Evolutionary conservation across 1,284 basidiomycete genomes (phyloP), one percentile per base, ranked within the genome.

Genomic region (Mycena citricolor): DNA sequence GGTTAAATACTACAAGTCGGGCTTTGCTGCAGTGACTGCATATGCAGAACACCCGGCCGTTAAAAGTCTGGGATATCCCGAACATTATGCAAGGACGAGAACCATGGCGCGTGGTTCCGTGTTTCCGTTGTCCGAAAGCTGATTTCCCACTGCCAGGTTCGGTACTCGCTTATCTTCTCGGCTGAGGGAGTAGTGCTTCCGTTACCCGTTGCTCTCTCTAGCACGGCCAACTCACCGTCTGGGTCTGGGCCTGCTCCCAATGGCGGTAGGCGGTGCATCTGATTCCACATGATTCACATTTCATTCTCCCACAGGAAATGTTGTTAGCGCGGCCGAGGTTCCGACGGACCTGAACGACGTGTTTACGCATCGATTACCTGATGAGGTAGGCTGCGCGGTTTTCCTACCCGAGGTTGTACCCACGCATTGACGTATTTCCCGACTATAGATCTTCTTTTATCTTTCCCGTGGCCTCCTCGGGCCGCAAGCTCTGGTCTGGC

Each of bases 261-360:
- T 26, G 8, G 8, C 21, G 8, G 25, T 10, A 8, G 29, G 29
- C 12, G 34, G 39, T 5, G 31, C 28, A n/a, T n/a, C n/a, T n/a
- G n/a, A n/a, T n/a, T n/a, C n/a, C n/a, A n/a, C n/a, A n/a, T n/a
- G n/a, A n/a, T n/a, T n/a, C n/a, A n/a, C n/a, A n/a, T n/a, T n/a
- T n/a, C n/a, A n/a, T n/a, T n/a, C n/a, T n/a, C n/a, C n/a, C n/a
- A n/a, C n/a, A n/a, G n/a, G n/a, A n/a, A n/a, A n/a, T n/a, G n/a
- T n/a, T n/a, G n/a, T n/a, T n/a, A n/a, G n/a, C n/a, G 79, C 86
- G 0, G 82, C 85, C 19, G 95, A 98, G 57, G 83, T 99, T 26
- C 95, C 95, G 1, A 66, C 72, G 32, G 95, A 99, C 67, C 71
- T 99, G 28, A 90, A 97, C 61, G 94, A 97, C 40, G 88, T 99